Conservation (phyloP, 2,329 filamentous ascomycete species). For the Verticillium isaacii region DNA sequence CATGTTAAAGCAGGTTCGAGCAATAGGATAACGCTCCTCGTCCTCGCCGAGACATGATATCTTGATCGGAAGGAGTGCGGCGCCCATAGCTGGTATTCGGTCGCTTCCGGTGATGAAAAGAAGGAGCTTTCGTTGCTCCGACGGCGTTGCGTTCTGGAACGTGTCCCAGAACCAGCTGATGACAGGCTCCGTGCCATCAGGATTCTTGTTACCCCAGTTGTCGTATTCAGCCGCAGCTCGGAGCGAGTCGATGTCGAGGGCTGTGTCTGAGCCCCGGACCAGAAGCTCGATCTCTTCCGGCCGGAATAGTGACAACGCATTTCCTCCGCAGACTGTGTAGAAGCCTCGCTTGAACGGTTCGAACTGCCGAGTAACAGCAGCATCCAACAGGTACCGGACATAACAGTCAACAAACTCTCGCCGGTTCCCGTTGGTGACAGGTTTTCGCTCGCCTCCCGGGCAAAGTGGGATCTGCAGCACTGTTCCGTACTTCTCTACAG, state of each 20-base stretch:
- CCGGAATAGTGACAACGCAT: constrained; percentile 80
- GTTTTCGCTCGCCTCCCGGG: constrained; percentile 63
- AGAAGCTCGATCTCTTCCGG: constrained; percentile 90
- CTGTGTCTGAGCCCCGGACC: constrained; percentile 78
- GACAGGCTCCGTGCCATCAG: constrained; percentile 58
- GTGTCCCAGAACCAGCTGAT: constrained; percentile 87
- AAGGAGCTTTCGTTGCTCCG: constrained; percentile 72
- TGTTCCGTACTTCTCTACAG: constrained; percentile 72
- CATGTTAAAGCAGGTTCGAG: constrained; percentile 88
- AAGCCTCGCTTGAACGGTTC: constrained; percentile 93
- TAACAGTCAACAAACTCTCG: constrained; percentile 85
- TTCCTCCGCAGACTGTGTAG: constrained; percentile 85
- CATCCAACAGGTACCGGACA: constrained; percentile 74
- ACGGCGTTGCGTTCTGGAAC: constrained; percentile 60
- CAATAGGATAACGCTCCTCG: constrained; percentile 70
- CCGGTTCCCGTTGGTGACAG: constrained; percentile 80
- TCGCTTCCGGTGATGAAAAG: constrained; percentile 89
- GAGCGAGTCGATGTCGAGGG: constrained; percentile 72
- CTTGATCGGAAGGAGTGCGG: constrained; percentile 72
- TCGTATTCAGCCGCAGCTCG: constrained; percentile 77
- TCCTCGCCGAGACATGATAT: constrained; percentile 74
- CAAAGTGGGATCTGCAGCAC: constrained; percentile 65
- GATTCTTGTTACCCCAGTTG: constrained; percentile 61
- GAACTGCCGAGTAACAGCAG: constrained; percentile 73
- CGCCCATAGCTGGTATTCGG: constrained; percentile 82